These are phyloP conservation scores for Purshia tridentata DNA, from an alignment of 306 rosid species.

Conservation along the genomic window DNA sequence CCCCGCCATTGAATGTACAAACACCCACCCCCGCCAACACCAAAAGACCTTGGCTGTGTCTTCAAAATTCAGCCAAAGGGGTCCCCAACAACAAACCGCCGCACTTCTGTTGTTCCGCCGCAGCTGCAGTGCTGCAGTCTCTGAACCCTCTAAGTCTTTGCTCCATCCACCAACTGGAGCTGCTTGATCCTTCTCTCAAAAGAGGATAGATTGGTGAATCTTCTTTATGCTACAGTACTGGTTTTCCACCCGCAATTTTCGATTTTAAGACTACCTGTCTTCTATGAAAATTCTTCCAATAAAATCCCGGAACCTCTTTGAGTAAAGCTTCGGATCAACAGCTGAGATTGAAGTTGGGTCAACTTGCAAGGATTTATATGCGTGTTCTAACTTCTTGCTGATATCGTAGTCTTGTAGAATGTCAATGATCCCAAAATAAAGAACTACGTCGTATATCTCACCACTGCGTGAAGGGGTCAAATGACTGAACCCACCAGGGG, in stretches of 20 bases:
- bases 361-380: slow-evolving; percentile 87
- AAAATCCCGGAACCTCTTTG: slow-evolving; percentile 88
- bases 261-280: slow-evolving; percentile 50
- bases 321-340: slow-evolving; percentile 94
- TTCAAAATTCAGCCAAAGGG: slow-evolving; percentile 50
- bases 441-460: slow-evolving; percentile 66
- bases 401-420: slow-evolving; percentile 92
- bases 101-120: slow-evolving; percentile 11
- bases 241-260: not conserved
- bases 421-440: slow-evolving; percentile 93
- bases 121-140: slow-evolving; percentile 17
- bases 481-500: slow-evolving; percentile 58
- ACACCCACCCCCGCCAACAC: slow-evolving; percentile 29
- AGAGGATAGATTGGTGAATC: slow-evolving; percentile 13
- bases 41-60: slow-evolving; percentile 40
- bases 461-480: slow-evolving; percentile 67
- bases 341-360: slow-evolving; percentile 91
- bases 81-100: slow-evolving; percentile 10
- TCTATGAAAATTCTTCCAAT: slow-evolving; percentile 75
- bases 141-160: slow-evolving; percentile 13
- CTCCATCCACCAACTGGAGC: slow-evolving; percentile 6
- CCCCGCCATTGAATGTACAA: slow-evolving; percentile 51
- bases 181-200: not conserved
- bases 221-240: slow-evolving; percentile 19
- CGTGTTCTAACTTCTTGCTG: slow-evolving; percentile 93